phyloP scores from a whole-genome alignment of 23 red algal species.

The Gracilaria domingensis region DNA sequence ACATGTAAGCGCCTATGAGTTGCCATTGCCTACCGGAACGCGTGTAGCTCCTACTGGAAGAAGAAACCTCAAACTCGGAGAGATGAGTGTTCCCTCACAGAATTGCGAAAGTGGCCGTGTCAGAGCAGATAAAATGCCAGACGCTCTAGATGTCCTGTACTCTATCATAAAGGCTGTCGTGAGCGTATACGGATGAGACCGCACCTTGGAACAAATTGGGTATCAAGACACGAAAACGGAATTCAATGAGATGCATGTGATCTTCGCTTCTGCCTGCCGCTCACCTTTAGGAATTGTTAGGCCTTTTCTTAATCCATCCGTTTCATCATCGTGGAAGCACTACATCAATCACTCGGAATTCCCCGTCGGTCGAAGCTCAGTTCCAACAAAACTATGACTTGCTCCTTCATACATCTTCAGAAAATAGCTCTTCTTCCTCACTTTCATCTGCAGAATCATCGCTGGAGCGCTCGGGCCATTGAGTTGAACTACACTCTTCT shows the following conservation, averaged over 20 bases:
- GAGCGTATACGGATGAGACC: too few relatives aligned
- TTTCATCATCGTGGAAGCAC: not conserved
- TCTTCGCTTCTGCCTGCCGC: too few relatives aligned
- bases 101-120: too few relatives aligned
- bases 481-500: not conserved
- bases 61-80: not conserved
- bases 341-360: not conserved
- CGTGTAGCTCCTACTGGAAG: not conserved
- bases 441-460: constrained; percentile 17
- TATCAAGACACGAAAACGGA: too few relatives aligned
- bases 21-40: not conserved
- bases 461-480: constrained; percentile 6
- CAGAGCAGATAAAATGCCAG: too few relatives aligned
- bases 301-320: not conserved
- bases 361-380: not conserved
- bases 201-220: too few relatives aligned
- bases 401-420: constrained; percentile 48
- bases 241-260: too few relatives aligned
- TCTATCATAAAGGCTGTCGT: too few relatives aligned
- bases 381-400: not conserved
- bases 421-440: constrained; percentile 61
- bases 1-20: not conserved
- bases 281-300: not conserved
- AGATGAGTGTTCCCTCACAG: not conserved
- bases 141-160: too few relatives aligned